Evolutionary conservation across 1,284 basidiomycete species (phyloP).

Genomic region (Calocybe gambosa): DNA sequence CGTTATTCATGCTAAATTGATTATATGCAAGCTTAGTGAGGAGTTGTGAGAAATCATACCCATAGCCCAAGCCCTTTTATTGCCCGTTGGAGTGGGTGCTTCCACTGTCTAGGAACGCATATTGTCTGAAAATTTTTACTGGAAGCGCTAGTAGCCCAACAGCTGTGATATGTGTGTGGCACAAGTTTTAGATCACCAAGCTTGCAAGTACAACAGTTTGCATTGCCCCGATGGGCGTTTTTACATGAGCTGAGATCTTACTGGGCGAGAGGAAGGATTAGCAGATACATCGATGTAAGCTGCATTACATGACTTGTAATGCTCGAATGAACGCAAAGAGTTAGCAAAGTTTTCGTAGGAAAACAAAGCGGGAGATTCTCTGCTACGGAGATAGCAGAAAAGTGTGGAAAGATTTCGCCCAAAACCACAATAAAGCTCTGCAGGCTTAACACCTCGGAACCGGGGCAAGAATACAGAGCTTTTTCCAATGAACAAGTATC

Average conservation of each 20-base stretch:
- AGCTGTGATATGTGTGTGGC: background rate
- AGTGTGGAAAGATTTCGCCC: background rate
- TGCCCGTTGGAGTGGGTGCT: background rate
- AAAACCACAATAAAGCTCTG: background rate
- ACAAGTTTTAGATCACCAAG: background rate
- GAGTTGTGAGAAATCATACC: too few species aligned
- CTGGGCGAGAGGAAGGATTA: background rate
- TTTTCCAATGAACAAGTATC: background rate
- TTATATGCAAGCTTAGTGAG: background rate
- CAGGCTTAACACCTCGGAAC: too few species aligned
- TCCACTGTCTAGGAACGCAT: background rate
- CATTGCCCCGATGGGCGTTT: background rate
- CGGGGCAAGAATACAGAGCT: too few species aligned
- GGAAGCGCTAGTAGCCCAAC: background rate
- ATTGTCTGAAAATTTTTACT: background rate
- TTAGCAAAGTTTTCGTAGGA: background rate
- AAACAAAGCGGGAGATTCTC: background rate
- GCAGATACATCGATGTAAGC: too few species aligned
- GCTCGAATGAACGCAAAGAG: background rate
- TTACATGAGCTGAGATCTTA: background rate
- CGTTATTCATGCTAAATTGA: background rate
- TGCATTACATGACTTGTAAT: background rate
- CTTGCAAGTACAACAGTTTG: background rate
- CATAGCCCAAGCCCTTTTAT: conserved; percentile 1
- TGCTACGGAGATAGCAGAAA: background rate